Evolutionary conservation across 495 filamentous ascomycete genomes (phyloP), one percentile per base, ranked within the genome.

Genomic region (Staphylotrichum longicolle): DNA sequence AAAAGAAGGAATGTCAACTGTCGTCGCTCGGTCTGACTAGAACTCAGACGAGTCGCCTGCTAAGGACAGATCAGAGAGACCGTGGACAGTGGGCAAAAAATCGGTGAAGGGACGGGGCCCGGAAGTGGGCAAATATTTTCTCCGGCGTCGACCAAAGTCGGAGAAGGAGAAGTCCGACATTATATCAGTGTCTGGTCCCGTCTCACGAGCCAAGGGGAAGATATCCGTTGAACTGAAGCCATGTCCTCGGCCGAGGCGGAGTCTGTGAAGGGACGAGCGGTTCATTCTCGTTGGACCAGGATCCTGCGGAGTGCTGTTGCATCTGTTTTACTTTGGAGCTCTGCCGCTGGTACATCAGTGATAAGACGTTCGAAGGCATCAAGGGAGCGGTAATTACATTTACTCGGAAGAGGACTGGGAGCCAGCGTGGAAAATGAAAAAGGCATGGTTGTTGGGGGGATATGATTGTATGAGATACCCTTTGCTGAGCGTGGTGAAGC

Each of bases 391-490:
- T 27, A 27, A 54, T 30, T 54, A 20, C 37, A 41, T 54, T 40
- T 30, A 7, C 20, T 14, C 6, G 9, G n/a, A 15, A 27, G 33
- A 54, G n/a, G 51, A 27, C 20, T 27, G 20, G 20, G 20, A 27
- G 20, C 20, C 20, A 27, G 7, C n/a, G 51, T n/a, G 51, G 34
- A 10, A 27, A 52, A 37, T 33, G 50, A 32, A 52, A 15, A 35
- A 1, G 34, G 50, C 50, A 39, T 12, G 50, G 14, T 54, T 54
- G 51, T n/a, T 41, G 51, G 27, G 27, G 35, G 35, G 7, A 20
- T 53, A 53, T 1, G 5, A 27, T 54, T 27, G 50, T 54, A 54
- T 8, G 35, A 54, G 51, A 54, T 54, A 54, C 51, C 51, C 51
- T 11, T 52, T 3, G 11, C 6, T 34, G 4, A 37, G 8, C 14